Base-by-base conservation (phyloP, 2,329 filamentous ascomycete genomes). In the Hypoxylon sp. region DNA sequence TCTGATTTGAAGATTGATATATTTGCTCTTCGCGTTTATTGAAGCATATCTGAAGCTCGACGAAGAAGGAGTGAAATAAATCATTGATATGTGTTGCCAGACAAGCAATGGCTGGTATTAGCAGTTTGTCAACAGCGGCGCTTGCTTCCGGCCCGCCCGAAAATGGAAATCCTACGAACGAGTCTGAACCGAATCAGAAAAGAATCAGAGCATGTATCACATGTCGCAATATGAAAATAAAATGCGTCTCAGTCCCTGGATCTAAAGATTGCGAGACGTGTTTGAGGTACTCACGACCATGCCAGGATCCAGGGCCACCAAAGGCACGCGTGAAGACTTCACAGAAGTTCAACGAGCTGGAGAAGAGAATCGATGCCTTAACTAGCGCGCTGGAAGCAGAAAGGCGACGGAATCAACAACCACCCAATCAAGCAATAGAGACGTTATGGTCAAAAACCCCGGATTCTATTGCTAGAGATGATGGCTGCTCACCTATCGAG, bases 181-280 rank as follows among this genome's bases (percentile, higher is more conserved):
- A 52, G 8, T 13, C 9, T 17, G 37, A 44, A 16, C 37, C 42
- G 16, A 38, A 17, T 13, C 38, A 30, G n/a, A 57, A 43, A 27
- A 44, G 51, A 30, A 32, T 55, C 9, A 51, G 55, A 8, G 55
- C 55, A 7, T 57, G 55, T 19, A 32, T 51, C 23, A 26, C 55
- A 45, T 57, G 55, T 21, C 55, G 55, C 23, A 55, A 55, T 27
- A 55, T 55, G 55, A 57, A 57, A 30, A 55, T 55, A 32, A 57
- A 51, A 37, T 57, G 55, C 26, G 43, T 57, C 5, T 57, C 51
- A 2, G 46, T 57, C 9, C 46, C 55, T 2, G 55, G 55, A 8
- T 48, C 51, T 5, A 55, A 27, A 38, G 42, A 51, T 27, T 57
- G 55, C 25, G 55, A 57, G 26, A 31, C 27, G 13, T 57, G 55